Base-by-base conservation (phyloP, 139 green algal species). In the Picochlorum sp. region DNA sequence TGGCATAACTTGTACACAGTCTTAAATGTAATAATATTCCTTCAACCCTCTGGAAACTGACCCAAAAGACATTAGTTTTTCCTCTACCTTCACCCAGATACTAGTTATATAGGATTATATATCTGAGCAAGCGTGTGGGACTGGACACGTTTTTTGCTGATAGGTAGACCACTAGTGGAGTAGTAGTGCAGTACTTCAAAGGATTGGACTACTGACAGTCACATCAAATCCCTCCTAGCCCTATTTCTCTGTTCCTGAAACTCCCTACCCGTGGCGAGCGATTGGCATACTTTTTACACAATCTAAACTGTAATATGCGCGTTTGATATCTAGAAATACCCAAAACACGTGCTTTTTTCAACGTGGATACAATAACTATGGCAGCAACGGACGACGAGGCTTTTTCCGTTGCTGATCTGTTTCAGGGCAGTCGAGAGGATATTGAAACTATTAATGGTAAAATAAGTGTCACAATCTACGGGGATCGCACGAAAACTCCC, bases 391-490 rank as follows among this genome's bases (percentile, higher is more conserved):
- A 65, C 21, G n/a, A 59, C 18, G 23, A 20, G 21, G 21, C 15
- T 31, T 65, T 65, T 30, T 21, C 20, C 13, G 38, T 67, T 24
- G 11, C 57, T 4, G 24, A 26, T 13, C 21, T 63, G 18, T 45
- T 67, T 18, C 28, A 56, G 57, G 66, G 66, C 1, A 15, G 45
- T 20, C 16, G 31, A 30, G 58, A 74, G 11, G 11, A 21, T 10
- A 44, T 74, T 31, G 31, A 65, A 3, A 80, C 71, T 14, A 41
- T 23, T 11, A 57, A 60, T 45, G 73, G 73, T 1, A 50, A 41
- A 5, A n/a, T 77, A 24, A 49, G 54, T 4, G 62, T 80, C 23
- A 74, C 63, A 10, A 45, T 78, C 16, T 41, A 45, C 34, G 73
- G 73, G 8, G 69, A 77, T 26, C 62, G 21, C 3, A 60, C 37